Evolutionary conservation across 2,329 filamentous ascomycete species (phyloP).

Genomic region (Aplosporella prunicola): DNA sequence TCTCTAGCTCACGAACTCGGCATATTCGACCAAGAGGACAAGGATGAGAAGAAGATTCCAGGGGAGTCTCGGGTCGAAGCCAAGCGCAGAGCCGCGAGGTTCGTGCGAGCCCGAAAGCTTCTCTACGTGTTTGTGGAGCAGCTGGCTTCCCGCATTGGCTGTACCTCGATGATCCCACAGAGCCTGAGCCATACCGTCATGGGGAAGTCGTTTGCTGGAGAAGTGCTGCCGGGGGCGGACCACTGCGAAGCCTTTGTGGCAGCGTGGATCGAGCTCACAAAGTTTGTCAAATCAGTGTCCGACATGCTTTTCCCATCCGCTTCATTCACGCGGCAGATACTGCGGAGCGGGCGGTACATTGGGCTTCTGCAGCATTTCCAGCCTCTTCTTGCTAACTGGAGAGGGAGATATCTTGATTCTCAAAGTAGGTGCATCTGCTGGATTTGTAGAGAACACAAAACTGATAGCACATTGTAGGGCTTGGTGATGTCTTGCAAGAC

Average conservation of each 20-base stretch:
- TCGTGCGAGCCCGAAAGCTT: slow-evolving; percentile 29
- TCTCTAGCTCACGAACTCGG: slow-evolving; percentile 45
- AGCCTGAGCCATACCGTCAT: slow-evolving; percentile 30
- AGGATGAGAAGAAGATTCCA: slow-evolving; percentile 1
- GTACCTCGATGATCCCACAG: slow-evolving; percentile 43
- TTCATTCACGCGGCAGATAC: slow-evolving; percentile 30
- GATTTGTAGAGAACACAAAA: not conserved
- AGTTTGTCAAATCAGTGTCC: slow-evolving; percentile 41
- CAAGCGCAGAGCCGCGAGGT: slow-evolving; percentile 20
- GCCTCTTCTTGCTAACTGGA: slow-evolving; percentile 32
- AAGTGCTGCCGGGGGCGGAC: slow-evolving; percentile 1
- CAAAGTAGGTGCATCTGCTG: slow-evolving; percentile 24
- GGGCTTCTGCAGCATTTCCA: slow-evolving; percentile 40
- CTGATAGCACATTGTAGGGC: too few species aligned
- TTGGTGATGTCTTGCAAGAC: slow-evolving; percentile 33
- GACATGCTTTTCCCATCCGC: slow-evolving; percentile 44
- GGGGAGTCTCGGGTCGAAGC: slow-evolving; percentile 9
- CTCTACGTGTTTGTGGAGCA: slow-evolving; percentile 43
- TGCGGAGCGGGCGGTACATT: slow-evolving; percentile 42
- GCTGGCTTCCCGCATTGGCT: slow-evolving; percentile 42
- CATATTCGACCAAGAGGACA: slow-evolving; percentile 37
- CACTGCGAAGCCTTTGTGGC: slow-evolving; percentile 34
- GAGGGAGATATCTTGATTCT: slow-evolving; percentile 30
- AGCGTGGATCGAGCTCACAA: slow-evolving; percentile 38
- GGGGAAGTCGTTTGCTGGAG: slow-evolving; percentile 19